These are phyloP conservation scores for Phytophthora idaei DNA, from an alignment of 352 stramenopile genomes.

Conservation along the genomic window DNA sequence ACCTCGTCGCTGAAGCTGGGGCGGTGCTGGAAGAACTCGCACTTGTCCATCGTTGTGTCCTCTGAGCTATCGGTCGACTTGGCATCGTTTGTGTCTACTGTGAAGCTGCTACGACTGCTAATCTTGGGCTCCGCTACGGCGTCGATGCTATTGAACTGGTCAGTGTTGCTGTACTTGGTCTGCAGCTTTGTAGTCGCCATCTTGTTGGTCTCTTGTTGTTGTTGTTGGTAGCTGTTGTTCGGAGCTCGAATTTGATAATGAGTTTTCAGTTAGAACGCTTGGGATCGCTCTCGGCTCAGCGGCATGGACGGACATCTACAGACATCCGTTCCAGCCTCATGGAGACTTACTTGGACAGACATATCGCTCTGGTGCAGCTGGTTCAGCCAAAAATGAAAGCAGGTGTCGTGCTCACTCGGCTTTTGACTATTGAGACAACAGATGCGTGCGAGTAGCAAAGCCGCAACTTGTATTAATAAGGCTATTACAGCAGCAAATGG, in stretches of 20 bases:
- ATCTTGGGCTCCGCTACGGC: conserved; percentile 12
- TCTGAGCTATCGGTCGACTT: conserved; percentile 13
- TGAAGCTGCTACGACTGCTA: conserved; percentile 16
- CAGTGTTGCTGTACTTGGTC: conserved; percentile 15
- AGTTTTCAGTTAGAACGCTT: conserved; percentile 8
- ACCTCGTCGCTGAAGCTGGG: conserved; percentile 28
- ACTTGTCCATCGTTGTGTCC: conserved; percentile 16
- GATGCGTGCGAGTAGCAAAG: conserved; percentile 17
- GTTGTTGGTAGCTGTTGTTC: conserved; percentile 23
- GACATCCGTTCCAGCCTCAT: not conserved
- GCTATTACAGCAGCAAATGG: conserved; percentile 15
- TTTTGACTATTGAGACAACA: conserved; percentile 27
- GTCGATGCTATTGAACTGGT: conserved; percentile 13
- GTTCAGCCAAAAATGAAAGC: conserved; percentile 4
- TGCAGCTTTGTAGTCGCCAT: conserved; percentile 24
- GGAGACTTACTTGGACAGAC: not conserved
- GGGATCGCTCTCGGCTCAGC: conserved; percentile 14
- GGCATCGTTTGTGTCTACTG: conserved; percentile 28
- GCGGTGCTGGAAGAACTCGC: conserved; percentile 22
- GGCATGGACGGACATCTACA: conserved; percentile 22
- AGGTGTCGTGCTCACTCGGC: conserved; percentile 19
- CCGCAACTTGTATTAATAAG: conserved; percentile 12
- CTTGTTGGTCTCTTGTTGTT: conserved; percentile 22
- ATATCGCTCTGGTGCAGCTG: not conserved
- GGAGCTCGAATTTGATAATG: conserved; percentile 29